phyloP scores from a whole-genome alignment of 192 early-diverging fungal genomes.

The Spizellomyces sp. region DNA sequence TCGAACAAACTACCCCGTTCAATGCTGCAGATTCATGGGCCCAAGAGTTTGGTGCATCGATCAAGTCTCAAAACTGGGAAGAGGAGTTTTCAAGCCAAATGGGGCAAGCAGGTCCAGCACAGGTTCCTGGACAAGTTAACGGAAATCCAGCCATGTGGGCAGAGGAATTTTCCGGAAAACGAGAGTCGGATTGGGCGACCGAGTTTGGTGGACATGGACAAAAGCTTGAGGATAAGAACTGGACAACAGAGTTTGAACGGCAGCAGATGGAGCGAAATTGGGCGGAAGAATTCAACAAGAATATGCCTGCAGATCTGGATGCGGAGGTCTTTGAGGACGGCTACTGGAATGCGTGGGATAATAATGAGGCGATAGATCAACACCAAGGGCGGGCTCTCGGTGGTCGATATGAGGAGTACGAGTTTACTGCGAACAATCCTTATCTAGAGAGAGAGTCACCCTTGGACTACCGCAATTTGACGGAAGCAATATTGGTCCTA shows the following conservation, averaged over 20 bases:
- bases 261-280: neutral
- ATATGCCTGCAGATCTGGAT: neutral
- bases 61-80: slow-evolving; percentile 51
- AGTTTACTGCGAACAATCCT: slow-evolving; percentile 77
- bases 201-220: slow-evolving; percentile 29
- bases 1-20: slow-evolving; percentile 54
- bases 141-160: slow-evolving; percentile 45
- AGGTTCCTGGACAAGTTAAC: neutral
- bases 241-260: slow-evolving; percentile 7
- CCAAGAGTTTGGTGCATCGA: slow-evolving; percentile 39
- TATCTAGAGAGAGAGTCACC: slow-evolving; percentile 46
- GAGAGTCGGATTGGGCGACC: slow-evolving; percentile 28
- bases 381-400: slow-evolving; percentile 1
- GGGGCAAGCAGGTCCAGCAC: too few relatives aligned
- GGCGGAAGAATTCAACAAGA: slow-evolving; percentile 20
- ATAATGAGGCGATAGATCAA: slow-evolving; percentile 12
- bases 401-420: slow-evolving; percentile 51
- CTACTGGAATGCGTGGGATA: slow-evolving; percentile 25
- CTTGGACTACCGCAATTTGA: slow-evolving; percentile 53
- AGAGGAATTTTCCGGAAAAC: slow-evolving; percentile 36
- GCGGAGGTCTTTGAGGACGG: slow-evolving; percentile 13
- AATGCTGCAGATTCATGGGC: slow-evolving; percentile 45
- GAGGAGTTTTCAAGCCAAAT: slow-evolving; percentile 59
- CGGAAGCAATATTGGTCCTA: slow-evolving; percentile 88
- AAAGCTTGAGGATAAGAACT: slow-evolving; percentile 20